phyloP scores from a whole-genome alignment of 2,329 filamentous ascomycete genomes.

The Fusarium sp. region DNA sequence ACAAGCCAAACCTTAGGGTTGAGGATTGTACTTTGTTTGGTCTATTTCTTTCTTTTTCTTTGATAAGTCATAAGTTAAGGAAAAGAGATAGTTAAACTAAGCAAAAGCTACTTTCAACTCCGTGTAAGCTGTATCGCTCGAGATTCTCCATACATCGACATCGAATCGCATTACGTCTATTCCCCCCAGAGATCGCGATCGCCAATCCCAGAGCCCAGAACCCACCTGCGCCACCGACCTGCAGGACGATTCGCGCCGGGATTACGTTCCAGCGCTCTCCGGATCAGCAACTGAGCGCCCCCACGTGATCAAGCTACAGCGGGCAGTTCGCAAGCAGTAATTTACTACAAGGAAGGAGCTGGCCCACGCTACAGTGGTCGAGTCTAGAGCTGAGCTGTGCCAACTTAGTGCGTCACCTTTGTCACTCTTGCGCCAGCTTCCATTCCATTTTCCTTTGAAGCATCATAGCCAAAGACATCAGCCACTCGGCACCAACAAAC shows the following conservation, averaged over 20 bases:
- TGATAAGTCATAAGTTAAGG: constrained; percentile 13
- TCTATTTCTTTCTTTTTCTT: constrained; percentile 4
- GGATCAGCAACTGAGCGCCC: background rate
- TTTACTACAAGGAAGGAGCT: constrained; percentile 35
- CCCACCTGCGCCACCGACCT: constrained; percentile 15
- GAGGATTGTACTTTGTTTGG: background rate
- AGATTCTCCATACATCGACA: background rate
- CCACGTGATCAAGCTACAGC: constrained; percentile 3
- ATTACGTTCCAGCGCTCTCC: constrained; percentile 31
- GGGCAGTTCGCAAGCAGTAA: constrained; percentile 32
- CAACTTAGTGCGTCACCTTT: constrained; percentile 45
- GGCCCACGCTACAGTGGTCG: constrained; percentile 13
- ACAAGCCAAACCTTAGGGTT: constrained; percentile 12
- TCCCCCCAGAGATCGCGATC: constrained; percentile 34
- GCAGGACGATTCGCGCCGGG: constrained; percentile 15
- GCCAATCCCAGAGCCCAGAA: constrained; percentile 7
- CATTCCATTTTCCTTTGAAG: constrained; percentile 5
- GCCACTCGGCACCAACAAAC: background rate
- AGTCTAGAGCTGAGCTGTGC: constrained; percentile 29
- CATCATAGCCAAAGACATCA: constrained; percentile 27
- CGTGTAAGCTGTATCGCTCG: background rate
- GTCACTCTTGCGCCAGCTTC: constrained; percentile 33
- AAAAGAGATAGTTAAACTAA: constrained; percentile 21
- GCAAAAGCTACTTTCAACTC: background rate
- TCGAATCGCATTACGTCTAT: constrained; percentile 12